Base-by-base conservation (phyloP, 2,329 filamentous ascomycete genomes). In the Beauveria pseudobassiana region DNA sequence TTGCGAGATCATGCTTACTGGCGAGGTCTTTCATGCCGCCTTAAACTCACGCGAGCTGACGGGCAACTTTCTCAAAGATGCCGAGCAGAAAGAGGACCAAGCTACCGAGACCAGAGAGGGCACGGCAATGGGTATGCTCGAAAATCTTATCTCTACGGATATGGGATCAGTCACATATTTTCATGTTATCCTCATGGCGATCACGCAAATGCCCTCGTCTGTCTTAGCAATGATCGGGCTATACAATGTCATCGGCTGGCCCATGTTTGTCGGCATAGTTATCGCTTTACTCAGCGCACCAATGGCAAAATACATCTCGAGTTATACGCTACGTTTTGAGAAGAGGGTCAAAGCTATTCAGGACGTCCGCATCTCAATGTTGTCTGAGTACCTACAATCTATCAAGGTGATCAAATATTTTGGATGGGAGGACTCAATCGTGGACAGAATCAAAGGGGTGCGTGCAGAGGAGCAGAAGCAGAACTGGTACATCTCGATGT, bases 401-500 rank as follows among this genome's bases (percentile, higher is more conserved):
- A 84, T 86, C 62, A 77, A 80, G 16, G 81, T 80, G 14, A 79
- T 86, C 71, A 86, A 86, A 67, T 85, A 84, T 65, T 85, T 86
- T 69, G 80, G 80, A 2, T 86, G 83, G 83, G 83, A 86, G 66
- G 75, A 77, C 24, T 76, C 80, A 24, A 78, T 83, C 64, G 75
- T 78, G 8, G 72, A 78, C 12, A 78, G 76, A 55, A 78, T 86
- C 61, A 75, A 80, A 26, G 71, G 76, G 3, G 75, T 80, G 9
- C 79, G 83, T 2, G 68, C 71, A 16, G 71, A 75, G 1, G 83
- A 86, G 67, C 82, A 85, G 63, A 78, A 77, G 46, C 76, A 79
- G 43, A 75, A 84, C 20, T 86, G 83, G 83, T 73, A 69, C 4
- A 75, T 83, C 18, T 78, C 79, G 7, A 69, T 85, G 34, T 73